A percentile compares a stretch with the other conserved stretches of the same genome.
These are phyloP conservation scores for Mimosa pudica DNA, from an alignment of 306 rosid genomes.

Conservation along the genomic window DNA sequence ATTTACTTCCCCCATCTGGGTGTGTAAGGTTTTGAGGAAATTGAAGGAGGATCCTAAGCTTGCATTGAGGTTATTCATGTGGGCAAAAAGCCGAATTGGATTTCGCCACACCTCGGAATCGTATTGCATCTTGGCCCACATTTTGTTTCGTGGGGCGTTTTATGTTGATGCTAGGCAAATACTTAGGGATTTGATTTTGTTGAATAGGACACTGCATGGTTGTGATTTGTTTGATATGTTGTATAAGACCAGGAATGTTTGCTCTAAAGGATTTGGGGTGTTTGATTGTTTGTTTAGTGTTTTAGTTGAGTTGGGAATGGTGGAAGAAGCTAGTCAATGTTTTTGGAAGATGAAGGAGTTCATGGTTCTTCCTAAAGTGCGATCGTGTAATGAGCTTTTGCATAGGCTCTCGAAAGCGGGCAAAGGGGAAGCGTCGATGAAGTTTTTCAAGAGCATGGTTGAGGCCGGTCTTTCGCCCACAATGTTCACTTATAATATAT, in stretches of 20 bases:
- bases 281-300: slow-evolving; percentile 90
- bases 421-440: slow-evolving; percentile 49
- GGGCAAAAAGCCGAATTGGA: slow-evolving; percentile 57
- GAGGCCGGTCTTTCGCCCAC: slow-evolving; percentile 73
- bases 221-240: slow-evolving; percentile 66
- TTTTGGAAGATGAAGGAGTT: slow-evolving; percentile 71
- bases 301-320: slow-evolving; percentile 74
- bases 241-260: slow-evolving; percentile 73
- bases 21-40: slow-evolving; percentile 60
- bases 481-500: slow-evolving; percentile 73
- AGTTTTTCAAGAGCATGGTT: slow-evolving; percentile 66
- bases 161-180: slow-evolving; percentile 56
- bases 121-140: slow-evolving; percentile 73
- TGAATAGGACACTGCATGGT: slow-evolving; percentile 54
- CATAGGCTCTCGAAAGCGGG: slow-evolving; percentile 66
- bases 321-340: slow-evolving; percentile 73
- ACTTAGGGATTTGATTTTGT: slow-evolving; percentile 62
- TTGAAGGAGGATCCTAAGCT: slow-evolving; percentile 61
- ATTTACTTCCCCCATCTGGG: slow-evolving; percentile 71
- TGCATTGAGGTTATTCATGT: slow-evolving; percentile 70
- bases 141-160: slow-evolving; percentile 66
- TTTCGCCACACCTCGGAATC: slow-evolving; percentile 64
- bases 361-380: slow-evolving; percentile 68
- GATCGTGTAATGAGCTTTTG: slow-evolving; percentile 88
- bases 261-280: slow-evolving; percentile 65